phyloP scores from a whole-genome alignment of 805 yeast species.

The Candida golubevii region DNA sequence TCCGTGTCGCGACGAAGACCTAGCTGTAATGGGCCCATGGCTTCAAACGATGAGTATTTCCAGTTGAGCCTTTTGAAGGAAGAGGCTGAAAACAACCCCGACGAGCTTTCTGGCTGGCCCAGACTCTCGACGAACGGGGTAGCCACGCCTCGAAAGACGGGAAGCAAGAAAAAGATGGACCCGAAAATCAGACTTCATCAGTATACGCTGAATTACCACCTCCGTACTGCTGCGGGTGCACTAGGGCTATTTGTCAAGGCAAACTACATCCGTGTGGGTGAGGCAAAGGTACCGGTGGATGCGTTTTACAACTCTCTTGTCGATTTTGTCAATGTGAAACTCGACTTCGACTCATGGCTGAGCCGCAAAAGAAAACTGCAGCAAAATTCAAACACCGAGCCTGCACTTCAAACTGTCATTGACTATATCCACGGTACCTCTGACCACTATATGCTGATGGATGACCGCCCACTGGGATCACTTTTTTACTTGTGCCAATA shows the following conservation, averaged over 20 bases:
- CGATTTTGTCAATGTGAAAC: constrained; percentile 70
- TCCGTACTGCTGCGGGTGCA: constrained; percentile 60
- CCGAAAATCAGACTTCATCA: constrained; percentile 47
- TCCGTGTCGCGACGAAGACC: neutral
- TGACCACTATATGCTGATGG: constrained; percentile 6
- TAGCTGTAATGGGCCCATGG: constrained; percentile 2
- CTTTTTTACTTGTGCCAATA: constrained; percentile 70
- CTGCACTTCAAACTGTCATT: constrained; percentile 39
- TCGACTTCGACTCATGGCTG: constrained; percentile 81
- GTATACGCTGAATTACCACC: constrained; percentile 81
- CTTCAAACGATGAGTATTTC: constrained; percentile 8
- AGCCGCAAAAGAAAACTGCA: constrained; percentile 23
- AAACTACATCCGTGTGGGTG: constrained; percentile 33
- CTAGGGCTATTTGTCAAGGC: constrained; percentile 54
- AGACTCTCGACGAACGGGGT: constrained; percentile 4
- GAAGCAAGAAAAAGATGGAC: constrained; percentile 11
- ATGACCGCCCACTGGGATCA: constrained; percentile 17
- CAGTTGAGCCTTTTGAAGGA: constrained; percentile 15
- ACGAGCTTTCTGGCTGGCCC: constrained; percentile 10
- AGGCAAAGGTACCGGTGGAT: constrained; percentile 27
- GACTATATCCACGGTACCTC: constrained; percentile 46
- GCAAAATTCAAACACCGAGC: constrained; percentile 10
- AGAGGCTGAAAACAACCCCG: constrained; percentile 9
- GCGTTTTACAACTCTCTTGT: constrained; percentile 74
- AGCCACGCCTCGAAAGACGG: constrained; percentile 4